Base-by-base conservation (phyloP, 768 basidiomycete genomes). In the Boletellus ananiceps region DNA sequence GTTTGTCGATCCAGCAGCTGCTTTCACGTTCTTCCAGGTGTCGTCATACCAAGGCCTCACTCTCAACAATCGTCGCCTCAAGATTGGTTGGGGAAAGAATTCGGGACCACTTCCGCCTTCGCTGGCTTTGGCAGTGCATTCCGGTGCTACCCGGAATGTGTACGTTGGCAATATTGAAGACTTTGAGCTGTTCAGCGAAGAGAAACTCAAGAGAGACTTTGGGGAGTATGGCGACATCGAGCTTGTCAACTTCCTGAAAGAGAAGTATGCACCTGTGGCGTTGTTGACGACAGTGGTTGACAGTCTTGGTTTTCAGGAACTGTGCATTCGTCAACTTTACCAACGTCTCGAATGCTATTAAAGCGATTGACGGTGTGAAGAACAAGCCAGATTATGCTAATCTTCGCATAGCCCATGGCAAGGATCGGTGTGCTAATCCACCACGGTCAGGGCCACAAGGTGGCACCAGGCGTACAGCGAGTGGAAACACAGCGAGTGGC, bases 11-110 rank as follows among this genome's bases (percentile, higher is more conserved):
- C 88, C 93, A 11, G 84, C 86, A 0, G 89, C 90, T 44, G 94
- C 96, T 2, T 86, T 91, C 61, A 88, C 88, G 9, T 97, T 99
- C 77, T 93, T 83, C 81, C 89, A 95, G 62, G 85, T 92, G 33
- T 93, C 95, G 14, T 83, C 86, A 1, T 87, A 83, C 64, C 87
- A 93, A 57, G 93, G 94, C 6, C 74, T 99, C 47, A 91, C 86
- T 19, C 75, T 98, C 50, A 94, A 93, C 74, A 91, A 93, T 68
- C 86, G 94, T 37, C 83, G 93, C 23, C 80, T 98, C 54, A 98
- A 97, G 75, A 83, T 97, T 58, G 94, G 95, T 40, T 99, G 95
- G 96, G 95, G 95, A 50, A 98, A 95, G 79, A 89, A 89, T 62
- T 85, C 91, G 14, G 93, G 93, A 5, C 86, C 93, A 15, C 75